Evolutionary conservation across 1,139 yeast genomes (phyloP).

Genomic region (Lodderomyces theae): DNA sequence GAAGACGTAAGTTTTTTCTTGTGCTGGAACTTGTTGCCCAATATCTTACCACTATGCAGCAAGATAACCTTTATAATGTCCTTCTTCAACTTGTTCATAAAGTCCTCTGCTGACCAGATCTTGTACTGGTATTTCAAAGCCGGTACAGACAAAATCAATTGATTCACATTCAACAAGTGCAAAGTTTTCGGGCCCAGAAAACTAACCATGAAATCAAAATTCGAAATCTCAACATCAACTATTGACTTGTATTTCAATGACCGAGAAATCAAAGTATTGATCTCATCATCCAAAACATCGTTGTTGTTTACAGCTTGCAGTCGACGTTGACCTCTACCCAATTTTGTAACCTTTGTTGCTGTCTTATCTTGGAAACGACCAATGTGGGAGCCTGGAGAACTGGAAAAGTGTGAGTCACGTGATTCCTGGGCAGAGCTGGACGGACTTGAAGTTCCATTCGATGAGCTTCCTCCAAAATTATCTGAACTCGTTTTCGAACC

Average conservation of each 20-base stretch:
- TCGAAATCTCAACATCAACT: slow-evolving; percentile 53
- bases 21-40: slow-evolving; percentile 67
- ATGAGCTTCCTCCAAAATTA: not conserved
- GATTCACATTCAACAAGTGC: slow-evolving; percentile 68
- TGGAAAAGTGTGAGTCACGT: not conserved
- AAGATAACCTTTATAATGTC: slow-evolving; percentile 68
- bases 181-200: slow-evolving; percentile 73
- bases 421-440: not conserved
- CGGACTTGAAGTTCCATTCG: not conserved
- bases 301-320: not conserved
- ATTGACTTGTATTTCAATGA: slow-evolving; percentile 68
- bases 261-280: slow-evolving; percentile 32
- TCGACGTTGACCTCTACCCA: not conserved
- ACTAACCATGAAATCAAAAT: slow-evolving; percentile 59
- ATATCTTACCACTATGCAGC: slow-evolving; percentile 73
- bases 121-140: slow-evolving; percentile 60
- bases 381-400: not conserved
- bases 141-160: slow-evolving; percentile 65
- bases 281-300: slow-evolving; percentile 16
- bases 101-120: slow-evolving; percentile 78
- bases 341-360: not conserved
- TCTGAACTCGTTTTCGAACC: not conserved
- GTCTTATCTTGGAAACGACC: not conserved
- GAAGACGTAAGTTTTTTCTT: slow-evolving; percentile 23
- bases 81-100: slow-evolving; percentile 59